Conservation (phyloP, 2,329 filamentous ascomycete genomes). For the Orbilia quercus region DNA sequence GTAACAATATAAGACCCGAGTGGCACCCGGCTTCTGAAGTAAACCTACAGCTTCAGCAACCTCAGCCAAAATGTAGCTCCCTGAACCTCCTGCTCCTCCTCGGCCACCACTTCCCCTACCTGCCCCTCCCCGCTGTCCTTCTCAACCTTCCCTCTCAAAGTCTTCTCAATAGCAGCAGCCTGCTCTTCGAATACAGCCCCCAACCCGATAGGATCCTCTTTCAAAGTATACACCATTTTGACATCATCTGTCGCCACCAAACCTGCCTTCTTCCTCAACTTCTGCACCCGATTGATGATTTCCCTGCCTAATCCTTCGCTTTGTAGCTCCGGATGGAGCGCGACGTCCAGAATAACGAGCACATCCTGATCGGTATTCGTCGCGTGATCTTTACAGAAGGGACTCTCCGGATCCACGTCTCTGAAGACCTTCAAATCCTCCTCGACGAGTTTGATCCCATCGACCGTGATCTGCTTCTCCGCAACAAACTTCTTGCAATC, state of each 20-base stretch:
- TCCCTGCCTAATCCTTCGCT: constrained; percentile 90
- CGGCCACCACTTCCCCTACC: constrained; percentile 73
- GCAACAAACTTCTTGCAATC: constrained; percentile 82
- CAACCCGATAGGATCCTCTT: constrained; percentile 81
- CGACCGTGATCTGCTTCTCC: constrained; percentile 80
- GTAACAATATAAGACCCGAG: background rate
- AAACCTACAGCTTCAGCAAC: constrained; percentile 75
- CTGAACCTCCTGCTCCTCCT: constrained; percentile 88
- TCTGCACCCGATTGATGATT: constrained; percentile 91
- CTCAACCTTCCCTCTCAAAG: constrained; percentile 77
- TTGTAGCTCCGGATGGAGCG: constrained; percentile 83
- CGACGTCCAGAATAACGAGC: constrained; percentile 86
- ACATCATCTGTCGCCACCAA: constrained; percentile 92
- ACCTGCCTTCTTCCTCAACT: constrained; percentile 91
- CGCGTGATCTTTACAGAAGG: constrained; percentile 78
- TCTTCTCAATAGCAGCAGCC: constrained; percentile 76
- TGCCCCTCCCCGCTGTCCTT: constrained; percentile 65
- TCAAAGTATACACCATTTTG: constrained; percentile 88
- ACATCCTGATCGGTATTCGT: constrained; percentile 90
- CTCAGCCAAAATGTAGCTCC: constrained; percentile 83
- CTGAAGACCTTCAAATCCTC: constrained; percentile 87
- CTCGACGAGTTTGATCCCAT: constrained; percentile 82
- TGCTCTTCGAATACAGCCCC: constrained; percentile 77
- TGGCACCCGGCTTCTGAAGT: too few relatives aligned
- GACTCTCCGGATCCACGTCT: constrained; percentile 76